Evolutionary conservation across 164 flowering plant species (phyloP).

Genomic region (Houttuynia cordata): DNA sequence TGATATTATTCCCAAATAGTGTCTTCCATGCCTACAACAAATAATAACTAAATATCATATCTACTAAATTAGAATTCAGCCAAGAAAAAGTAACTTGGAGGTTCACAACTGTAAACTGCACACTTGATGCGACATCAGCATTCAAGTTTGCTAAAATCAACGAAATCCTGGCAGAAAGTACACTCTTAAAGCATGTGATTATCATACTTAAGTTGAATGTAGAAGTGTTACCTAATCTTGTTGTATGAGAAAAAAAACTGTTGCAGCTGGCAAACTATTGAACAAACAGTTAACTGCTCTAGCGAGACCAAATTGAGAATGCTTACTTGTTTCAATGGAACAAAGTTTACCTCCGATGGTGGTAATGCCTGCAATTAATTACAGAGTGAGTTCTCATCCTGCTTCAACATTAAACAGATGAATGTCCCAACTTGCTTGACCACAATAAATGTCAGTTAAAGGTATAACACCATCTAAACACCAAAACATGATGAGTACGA

Average conservation of each 20-base stretch:
- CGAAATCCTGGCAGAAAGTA: neutral
- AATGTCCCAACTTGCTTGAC: neutral
- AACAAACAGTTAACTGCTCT: neutral
- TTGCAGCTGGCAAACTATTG: neutral
- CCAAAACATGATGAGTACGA: no score
- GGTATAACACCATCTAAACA: no score
- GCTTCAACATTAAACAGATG: neutral
- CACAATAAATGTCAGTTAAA: neutral
- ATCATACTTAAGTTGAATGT: neutral
- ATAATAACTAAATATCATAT: no score
- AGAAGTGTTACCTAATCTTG: neutral
- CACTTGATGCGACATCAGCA: neutral
- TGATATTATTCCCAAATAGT: no score
- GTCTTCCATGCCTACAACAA: no score
- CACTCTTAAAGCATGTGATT: no score
- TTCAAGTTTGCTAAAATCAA: neutral
- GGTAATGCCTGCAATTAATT: slow-evolving; percentile 62
- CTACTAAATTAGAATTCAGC: no score
- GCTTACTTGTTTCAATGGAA: slow-evolving; percentile 83
- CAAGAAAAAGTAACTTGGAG: no score
- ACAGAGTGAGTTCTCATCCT: neutral
- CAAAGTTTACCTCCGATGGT: slow-evolving; percentile 73
- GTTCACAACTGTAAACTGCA: no score
- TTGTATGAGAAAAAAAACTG: neutral
- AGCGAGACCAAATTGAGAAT: neutral